Conservation (phyloP, 1,139 yeast genomes). For the Debaryomycetaceae sp. region DNA sequence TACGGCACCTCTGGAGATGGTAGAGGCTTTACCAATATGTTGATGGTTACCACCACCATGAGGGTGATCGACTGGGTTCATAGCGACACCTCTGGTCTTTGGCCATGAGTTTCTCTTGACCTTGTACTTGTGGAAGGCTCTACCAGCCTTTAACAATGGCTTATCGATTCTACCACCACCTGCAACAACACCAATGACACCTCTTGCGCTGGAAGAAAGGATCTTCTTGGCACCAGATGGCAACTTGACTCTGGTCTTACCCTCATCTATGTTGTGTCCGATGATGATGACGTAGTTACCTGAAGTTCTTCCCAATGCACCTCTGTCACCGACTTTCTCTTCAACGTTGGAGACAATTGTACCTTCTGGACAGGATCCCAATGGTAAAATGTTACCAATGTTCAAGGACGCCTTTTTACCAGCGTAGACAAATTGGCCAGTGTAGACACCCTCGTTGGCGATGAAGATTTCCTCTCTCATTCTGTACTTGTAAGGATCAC, state of each 20-base stretch:
- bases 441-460: slow-evolving; percentile 99
- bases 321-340: slow-evolving; percentile 99
- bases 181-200: slow-evolving; percentile 99
- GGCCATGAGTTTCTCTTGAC: slow-evolving; percentile 99
- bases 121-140: slow-evolving; percentile 99
- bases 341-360: slow-evolving; percentile 97
- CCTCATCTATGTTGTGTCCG: slow-evolving; percentile 99
- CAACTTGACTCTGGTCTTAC: slow-evolving; percentile 97
- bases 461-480: slow-evolving; percentile 97
- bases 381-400: slow-evolving; percentile 96
- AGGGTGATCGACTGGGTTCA: slow-evolving; percentile 99
- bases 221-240: slow-evolving; percentile 99
- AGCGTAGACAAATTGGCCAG: slow-evolving; percentile 98
- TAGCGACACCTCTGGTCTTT: slow-evolving; percentile 99
- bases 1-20: slow-evolving; percentile 99
- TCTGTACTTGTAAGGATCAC: slow-evolving; percentile 99
- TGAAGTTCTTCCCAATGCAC: slow-evolving; percentile 98
- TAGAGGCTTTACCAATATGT: slow-evolving; percentile 99
- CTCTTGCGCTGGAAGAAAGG: slow-evolving; percentile 94
- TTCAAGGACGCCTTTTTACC: slow-evolving; percentile 98
- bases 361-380: slow-evolving; percentile 98
- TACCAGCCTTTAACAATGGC: slow-evolving; percentile 99
- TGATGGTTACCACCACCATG: slow-evolving; percentile 99
- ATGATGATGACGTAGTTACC: slow-evolving; percentile 99
- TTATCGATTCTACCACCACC: slow-evolving; percentile 99